phyloP scores from a whole-genome alignment of 768 basidiomycete species.

The Lactifluus pinguis region DNA sequence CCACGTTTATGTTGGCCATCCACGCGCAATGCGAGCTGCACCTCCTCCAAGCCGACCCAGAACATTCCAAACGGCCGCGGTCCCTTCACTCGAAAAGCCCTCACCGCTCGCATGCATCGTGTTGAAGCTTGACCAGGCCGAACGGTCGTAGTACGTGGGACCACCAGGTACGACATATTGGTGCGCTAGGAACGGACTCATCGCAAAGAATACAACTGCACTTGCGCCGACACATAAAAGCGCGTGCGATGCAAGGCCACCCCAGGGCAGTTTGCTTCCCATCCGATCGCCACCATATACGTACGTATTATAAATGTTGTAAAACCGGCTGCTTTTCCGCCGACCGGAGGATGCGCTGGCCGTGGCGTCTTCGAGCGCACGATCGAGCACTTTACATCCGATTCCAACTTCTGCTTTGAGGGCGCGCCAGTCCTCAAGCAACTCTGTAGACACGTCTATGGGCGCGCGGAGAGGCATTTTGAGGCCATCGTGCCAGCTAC shows the following conservation, averaged over 20 bases:
- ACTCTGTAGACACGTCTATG: constrained; percentile 51
- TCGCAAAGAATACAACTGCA: constrained; percentile 49
- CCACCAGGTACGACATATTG: constrained; percentile 56
- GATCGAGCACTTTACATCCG: constrained; percentile 69
- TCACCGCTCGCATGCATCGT: constrained; percentile 60
- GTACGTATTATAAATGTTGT: constrained; percentile 81
- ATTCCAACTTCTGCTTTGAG: constrained; percentile 74
- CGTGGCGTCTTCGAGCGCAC: constrained; percentile 39
- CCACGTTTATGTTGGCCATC: constrained; percentile 57
- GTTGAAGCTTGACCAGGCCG: constrained; percentile 75
- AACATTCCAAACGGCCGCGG: constrained; percentile 58
- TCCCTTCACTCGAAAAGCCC: constrained; percentile 51
- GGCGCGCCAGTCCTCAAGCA: constrained; percentile 67
- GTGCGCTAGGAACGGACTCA: constrained; percentile 49
- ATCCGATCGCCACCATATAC: constrained; percentile 40
- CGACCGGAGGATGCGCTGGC: background rate
- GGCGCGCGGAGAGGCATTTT: constrained; percentile 35
- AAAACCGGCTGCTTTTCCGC: constrained; percentile 46
- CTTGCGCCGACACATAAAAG: constrained; percentile 51
- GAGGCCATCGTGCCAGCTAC: constrained; percentile 63
- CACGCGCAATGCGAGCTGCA: constrained; percentile 64
- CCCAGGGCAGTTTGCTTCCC: background rate
- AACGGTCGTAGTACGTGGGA: constrained; percentile 65
- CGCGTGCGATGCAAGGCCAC: constrained; percentile 13
- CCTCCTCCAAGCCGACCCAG: constrained; percentile 65